Percentiles rank a stretch among this genome's conserved stretches.
phyloP scores from a whole-genome alignment of 2,329 filamentous ascomycete genomes.

The Nigrograna mackinnonii region DNA sequence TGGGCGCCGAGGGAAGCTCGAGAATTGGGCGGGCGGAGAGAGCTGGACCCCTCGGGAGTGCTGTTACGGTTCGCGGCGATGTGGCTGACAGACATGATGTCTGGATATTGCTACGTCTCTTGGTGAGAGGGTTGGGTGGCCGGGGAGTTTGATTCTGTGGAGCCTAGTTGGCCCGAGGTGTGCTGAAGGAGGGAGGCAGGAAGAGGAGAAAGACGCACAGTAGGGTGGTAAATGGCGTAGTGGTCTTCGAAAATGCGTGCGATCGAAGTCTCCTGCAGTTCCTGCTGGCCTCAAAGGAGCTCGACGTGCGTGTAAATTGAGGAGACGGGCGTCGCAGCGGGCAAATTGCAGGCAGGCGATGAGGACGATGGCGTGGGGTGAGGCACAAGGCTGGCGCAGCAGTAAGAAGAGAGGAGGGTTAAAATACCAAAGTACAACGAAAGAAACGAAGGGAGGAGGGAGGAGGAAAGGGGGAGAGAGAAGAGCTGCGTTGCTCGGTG shows the following conservation, averaged over 20 bases:
- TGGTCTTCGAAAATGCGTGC: conserved; percentile 11
- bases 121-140: conserved; percentile 1
- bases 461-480: conserved; percentile 2
- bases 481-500: conserved; percentile 6
- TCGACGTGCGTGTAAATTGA: conserved; percentile 20
- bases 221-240: conserved; percentile 11
- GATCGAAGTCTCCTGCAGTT: conserved; percentile 71
- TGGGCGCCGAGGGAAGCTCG: conserved; percentile 71
- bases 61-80: conserved; percentile 82
- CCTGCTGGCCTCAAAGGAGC: conserved; percentile 83
- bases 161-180: conserved; percentile 7
- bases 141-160: conserved; percentile 18
- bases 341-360: conserved; percentile 8
- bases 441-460: conserved; percentile 18
- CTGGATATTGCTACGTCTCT: conserved; percentile 1
- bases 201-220: conserved; percentile 12
- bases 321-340: conserved; percentile 9
- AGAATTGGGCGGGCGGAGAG: conserved; percentile 80
- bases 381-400: conserved; percentile 6
- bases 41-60: conserved; percentile 87
- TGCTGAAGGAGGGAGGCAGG: conserved; percentile 1
- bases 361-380: conserved; percentile 3
- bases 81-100: conserved; percentile 51
- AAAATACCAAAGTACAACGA: conserved; percentile 26
- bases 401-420: conserved; percentile 14